Percentiles rank a stretch among this genome's conserved stretches.
Conservation (phyloP, 257 asterid genomes). For the Thymus mandschuricus region DNA sequence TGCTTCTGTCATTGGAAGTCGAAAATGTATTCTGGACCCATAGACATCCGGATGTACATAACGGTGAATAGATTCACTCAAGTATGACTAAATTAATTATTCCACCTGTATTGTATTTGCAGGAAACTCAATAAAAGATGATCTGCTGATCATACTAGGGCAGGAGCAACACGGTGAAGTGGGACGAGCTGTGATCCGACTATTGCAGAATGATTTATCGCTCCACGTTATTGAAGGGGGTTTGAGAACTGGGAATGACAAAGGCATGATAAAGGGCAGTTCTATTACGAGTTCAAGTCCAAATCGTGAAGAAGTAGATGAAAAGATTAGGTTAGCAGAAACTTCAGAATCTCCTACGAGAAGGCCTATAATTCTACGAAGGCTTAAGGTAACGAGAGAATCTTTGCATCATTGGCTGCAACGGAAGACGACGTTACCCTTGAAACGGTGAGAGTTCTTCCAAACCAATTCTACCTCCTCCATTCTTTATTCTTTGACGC, state of each 20-base stretch:
- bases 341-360: slow-evolving; percentile 57
- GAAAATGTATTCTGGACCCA: not conserved
- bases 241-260: slow-evolving; percentile 34
- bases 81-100: not conserved
- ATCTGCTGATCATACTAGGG: slow-evolving; percentile 65
- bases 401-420: slow-evolving; percentile 38
- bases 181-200: slow-evolving; percentile 57
- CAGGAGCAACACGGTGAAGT: slow-evolving; percentile 44
- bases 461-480: not conserved
- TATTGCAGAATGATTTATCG: slow-evolving; percentile 70
- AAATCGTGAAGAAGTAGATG: slow-evolving; percentile 37
- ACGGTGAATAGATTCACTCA: not conserved
- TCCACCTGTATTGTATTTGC: slow-evolving; percentile 35
- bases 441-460: not conserved
- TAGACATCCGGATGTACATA: not conserved
- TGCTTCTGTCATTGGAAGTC: not conserved
- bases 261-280: slow-evolving; percentile 18
- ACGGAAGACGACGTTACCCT: too few relatives aligned
- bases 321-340: slow-evolving; percentile 30
- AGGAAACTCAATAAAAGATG: slow-evolving; percentile 75
- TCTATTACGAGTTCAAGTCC: slow-evolving; percentile 22
- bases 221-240: slow-evolving; percentile 64
- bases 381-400: slow-evolving; percentile 63
- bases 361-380: slow-evolving; percentile 68
- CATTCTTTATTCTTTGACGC: not conserved